Conservation (phyloP, 2,329 filamentous ascomycete species). For the Phialophora expanda region DNA sequence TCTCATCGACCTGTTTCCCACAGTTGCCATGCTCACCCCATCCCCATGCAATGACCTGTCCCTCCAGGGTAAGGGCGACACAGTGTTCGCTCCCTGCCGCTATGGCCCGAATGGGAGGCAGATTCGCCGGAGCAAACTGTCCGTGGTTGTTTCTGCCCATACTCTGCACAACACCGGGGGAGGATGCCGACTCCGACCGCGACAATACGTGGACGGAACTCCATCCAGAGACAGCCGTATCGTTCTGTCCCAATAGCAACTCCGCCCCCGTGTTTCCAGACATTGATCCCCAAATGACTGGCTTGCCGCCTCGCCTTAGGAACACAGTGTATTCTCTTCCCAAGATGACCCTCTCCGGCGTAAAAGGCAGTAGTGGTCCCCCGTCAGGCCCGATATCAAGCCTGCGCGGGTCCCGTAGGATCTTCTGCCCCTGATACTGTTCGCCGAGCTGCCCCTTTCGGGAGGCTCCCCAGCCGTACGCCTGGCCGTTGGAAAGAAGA, state of each 20-base stretch:
- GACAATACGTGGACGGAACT: slow-evolving; percentile 47
- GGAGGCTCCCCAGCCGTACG: slow-evolving; percentile 87
- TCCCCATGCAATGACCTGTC: slow-evolving; percentile 81
- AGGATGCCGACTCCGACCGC: slow-evolving; percentile 65
- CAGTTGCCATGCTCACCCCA: slow-evolving; percentile 99
- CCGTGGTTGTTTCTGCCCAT: slow-evolving; percentile 90
- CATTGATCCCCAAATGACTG: slow-evolving; percentile 25
- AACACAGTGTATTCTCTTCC: slow-evolving; percentile 86
- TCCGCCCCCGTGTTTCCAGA: slow-evolving; percentile 13
- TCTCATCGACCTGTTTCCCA: slow-evolving; percentile 66
- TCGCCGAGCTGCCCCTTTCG: slow-evolving; percentile 82
- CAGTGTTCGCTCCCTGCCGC: slow-evolving; percentile 89
- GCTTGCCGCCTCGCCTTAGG: slow-evolving; percentile 50
- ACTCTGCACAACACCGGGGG: slow-evolving; percentile 50
- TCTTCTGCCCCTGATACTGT: slow-evolving; percentile 52
- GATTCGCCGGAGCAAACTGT: slow-evolving; percentile 69
- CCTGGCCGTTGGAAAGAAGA: slow-evolving; percentile 74
- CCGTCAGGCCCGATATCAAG: slow-evolving; percentile 55
- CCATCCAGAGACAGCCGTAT: slow-evolving; percentile 25
- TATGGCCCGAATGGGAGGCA: slow-evolving; percentile 67
- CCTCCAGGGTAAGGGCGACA: slow-evolving; percentile 69
- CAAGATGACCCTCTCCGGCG: slow-evolving; percentile 71
- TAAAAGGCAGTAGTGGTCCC: slow-evolving; percentile 58
- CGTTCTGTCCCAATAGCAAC: not conserved
- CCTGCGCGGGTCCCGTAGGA: slow-evolving; percentile 65